Evolutionary conservation across 176 grass and related monocot genomes (phyloP), one percentile per base, ranked within the genome.

Genomic region (Calamus simplicifolius): DNA sequence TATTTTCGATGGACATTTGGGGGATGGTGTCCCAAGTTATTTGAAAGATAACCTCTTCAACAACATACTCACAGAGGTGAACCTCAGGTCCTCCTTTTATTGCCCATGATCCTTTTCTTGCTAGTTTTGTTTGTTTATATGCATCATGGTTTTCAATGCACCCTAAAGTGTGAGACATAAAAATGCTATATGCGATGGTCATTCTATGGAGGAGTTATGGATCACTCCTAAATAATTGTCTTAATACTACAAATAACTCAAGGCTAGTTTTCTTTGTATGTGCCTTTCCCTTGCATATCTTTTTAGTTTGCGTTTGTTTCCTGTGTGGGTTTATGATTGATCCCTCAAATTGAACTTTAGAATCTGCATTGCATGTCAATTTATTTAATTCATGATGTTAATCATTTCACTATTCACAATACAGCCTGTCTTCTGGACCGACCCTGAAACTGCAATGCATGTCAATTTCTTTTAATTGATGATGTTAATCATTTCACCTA

Each of bases 1-100:
- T 67, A 98, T 98, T 71, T 98, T 92, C 29, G 93, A 98, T 64
- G 93, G 93, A 15, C 93, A 98, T 81, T 75, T 98, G 77, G 93
- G 93, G 66, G 76, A 92, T 62, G 69, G 82, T 62, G 93, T 98
- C 15, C 88, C 93, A 3, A 92, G 67, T 73, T 98, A 92, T 75
- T 67, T 98, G 59, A 88, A 88, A 83, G 51, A 73, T 61, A 92
- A 98, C 75, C 93, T 97, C 68, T 90, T 97, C 50, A 71, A 71
- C 58, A 97, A 97, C 71, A 91, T 97, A 77, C 62, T 97, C 6
- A 79, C 59, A 63, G 84, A 98, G 81, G 93, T 85, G 80, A 60
- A 58, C 48, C 50, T 17, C 50, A 60, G 18, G 10, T 16, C 60
- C 67, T 65, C 14, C 30, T 4, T 56, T 61, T 19, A 69, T 29